These are phyloP conservation scores for Myxozyma kluyveri DNA, from an alignment of 805 yeast genomes.

Conservation along the genomic window DNA sequence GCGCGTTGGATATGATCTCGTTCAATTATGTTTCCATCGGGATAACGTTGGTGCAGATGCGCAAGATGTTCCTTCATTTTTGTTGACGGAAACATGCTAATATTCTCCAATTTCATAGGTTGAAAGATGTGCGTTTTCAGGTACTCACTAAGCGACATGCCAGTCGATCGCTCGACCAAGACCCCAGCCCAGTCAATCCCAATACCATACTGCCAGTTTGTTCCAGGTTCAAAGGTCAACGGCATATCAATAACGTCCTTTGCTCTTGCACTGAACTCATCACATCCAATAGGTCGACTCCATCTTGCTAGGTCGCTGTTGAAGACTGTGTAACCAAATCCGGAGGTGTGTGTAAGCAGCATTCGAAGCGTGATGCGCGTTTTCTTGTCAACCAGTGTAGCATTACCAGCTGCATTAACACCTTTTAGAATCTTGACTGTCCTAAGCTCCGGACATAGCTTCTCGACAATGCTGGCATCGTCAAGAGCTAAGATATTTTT, in stretches of 20 bases:
- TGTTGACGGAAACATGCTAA: constrained; percentile 28
- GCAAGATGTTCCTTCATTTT: not conserved
- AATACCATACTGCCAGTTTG: constrained; percentile 40
- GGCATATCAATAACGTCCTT: constrained; percentile 26
- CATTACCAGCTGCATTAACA: constrained; percentile 27
- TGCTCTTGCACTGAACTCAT: not conserved
- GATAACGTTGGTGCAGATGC: not conserved
- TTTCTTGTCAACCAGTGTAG: constrained; percentile 35
- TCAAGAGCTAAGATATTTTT: constrained; percentile 37
- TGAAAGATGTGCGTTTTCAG: constrained; percentile 35
- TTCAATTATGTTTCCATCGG: not conserved
- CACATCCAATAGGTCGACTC: not conserved
- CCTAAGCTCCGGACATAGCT: constrained; percentile 36
- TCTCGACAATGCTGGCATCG: constrained; percentile 34
- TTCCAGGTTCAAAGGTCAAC: constrained; percentile 42
- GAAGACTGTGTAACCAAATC: constrained; percentile 36
- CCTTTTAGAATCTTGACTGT: constrained; percentile 32
- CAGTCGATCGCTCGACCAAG: constrained; percentile 37
- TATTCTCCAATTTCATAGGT: constrained; percentile 37
- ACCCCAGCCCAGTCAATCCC: constrained; percentile 42
- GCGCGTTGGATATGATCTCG: not conserved
- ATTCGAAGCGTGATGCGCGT: constrained; percentile 39
- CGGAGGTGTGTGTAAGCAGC: constrained; percentile 43
- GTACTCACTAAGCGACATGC: constrained; percentile 36
- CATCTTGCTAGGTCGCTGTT: not conserved